Conservation (phyloP, 2,329 filamentous ascomycete species). For the Trichoderma sp. region DNA sequence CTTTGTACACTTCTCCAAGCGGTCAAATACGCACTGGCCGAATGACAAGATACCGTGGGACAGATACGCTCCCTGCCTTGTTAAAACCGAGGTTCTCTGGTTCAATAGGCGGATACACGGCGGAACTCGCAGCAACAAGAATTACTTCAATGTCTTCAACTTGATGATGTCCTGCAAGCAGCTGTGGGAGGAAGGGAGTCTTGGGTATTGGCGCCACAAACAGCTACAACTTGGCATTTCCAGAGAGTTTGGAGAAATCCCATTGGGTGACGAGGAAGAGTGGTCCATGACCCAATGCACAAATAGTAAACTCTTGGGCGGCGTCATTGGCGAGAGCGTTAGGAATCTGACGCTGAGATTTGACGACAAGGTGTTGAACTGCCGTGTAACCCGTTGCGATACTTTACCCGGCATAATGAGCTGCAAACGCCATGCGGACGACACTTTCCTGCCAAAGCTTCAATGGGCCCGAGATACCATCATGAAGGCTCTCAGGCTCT, state of each 20-base stretch:
- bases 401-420: background rate
- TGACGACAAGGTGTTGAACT: conserved; percentile 18
- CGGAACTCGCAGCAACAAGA: background rate
- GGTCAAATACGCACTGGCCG: background rate
- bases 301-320: background rate
- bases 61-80: conserved; percentile 6
- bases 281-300: background rate
- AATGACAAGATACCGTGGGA: conserved; percentile 9
- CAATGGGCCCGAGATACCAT: conserved; percentile 14
- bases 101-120: background rate
- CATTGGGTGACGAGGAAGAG: background rate
- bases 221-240: conserved; percentile 1
- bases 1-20: conserved; percentile 1
- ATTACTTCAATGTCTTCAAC: conserved; percentile 2
- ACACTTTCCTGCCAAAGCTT: conserved; percentile 6
- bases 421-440: background rate
- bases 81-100: conserved; percentile 1
- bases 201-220: conserved; percentile 1
- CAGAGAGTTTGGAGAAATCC: conserved; percentile 9
- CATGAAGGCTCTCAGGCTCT: conserved; percentile 7
- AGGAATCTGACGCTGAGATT: conserved; percentile 4
- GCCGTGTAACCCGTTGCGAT: background rate
- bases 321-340: conserved; percentile 1
- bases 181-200: conserved; percentile 16
- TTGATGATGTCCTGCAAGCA: conserved; percentile 11